These are phyloP conservation scores for Geoglossum cookeanum DNA, from an alignment of 2,329 filamentous ascomycete genomes.

Conservation along the genomic window DNA sequence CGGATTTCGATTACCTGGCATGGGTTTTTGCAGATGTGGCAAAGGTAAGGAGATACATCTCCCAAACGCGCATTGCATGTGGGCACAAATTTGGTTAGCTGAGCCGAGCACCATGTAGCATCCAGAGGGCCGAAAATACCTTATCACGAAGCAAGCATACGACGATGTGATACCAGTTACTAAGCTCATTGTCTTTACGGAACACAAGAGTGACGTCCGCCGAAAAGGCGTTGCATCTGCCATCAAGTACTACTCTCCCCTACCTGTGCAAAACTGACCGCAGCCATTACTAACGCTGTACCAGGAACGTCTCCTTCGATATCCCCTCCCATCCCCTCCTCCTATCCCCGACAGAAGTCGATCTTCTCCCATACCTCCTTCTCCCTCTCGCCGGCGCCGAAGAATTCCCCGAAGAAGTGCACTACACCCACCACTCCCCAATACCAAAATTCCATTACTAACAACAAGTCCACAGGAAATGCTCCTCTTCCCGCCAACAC, in stretches of 20 bases:
- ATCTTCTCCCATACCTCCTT: slow-evolving; percentile 74
- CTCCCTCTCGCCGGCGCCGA: slow-evolving; percentile 77
- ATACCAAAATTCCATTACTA: neutral
- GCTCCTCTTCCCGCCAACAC: slow-evolving; percentile 69
- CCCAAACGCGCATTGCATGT: neutral
- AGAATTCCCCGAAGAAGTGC: slow-evolving; percentile 57
- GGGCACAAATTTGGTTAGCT: neutral
- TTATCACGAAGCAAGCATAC: slow-evolving; percentile 54
- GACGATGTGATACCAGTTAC: slow-evolving; percentile 73
- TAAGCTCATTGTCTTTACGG: slow-evolving; percentile 87
- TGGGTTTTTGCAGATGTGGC: slow-evolving; percentile 90
- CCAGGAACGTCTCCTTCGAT: slow-evolving; percentile 64
- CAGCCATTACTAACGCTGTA: neutral
- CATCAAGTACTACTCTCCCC: slow-evolving; percentile 39
- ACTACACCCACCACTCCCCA: neutral
- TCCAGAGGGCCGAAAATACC: slow-evolving; percentile 53
- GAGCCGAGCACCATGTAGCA: slow-evolving; percentile 27
- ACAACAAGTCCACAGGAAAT: slow-evolving; percentile 32
- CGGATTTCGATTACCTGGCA: slow-evolving; percentile 79
- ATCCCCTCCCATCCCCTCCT: slow-evolving; percentile 51
- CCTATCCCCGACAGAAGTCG: slow-evolving; percentile 44
- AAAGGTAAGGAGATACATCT: slow-evolving; percentile 23
- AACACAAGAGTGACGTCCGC: slow-evolving; percentile 65
- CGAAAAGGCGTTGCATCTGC: slow-evolving; percentile 89
- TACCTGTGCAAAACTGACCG: too few relatives aligned